Base-by-base conservation (phyloP, 768 basidiomycete species). In the Basidioascus undulatus region DNA sequence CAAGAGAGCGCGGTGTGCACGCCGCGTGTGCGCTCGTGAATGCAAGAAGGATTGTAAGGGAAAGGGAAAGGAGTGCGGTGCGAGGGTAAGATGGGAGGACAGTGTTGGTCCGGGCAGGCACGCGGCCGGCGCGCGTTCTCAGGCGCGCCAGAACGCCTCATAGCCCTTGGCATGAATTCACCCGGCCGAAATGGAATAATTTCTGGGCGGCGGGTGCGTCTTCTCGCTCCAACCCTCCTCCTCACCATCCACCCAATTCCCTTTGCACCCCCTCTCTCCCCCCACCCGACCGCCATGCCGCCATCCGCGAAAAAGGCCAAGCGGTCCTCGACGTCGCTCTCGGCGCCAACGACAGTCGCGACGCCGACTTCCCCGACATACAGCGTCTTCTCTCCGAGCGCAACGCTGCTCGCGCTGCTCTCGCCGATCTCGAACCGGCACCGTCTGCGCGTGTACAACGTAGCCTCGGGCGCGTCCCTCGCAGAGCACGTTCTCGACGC, bases 381-480 rank as follows among this genome's bases (percentile, higher is more conserved):
- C 20, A 72, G 68, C 11, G 60, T 70, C 6, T 77, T 76, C 58
- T 76, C 74, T 8, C 64, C 65, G 5, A 59, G 63, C 43, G 68
- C 65, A 40, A 57, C 61, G 40, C 58, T 68, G 28, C 75, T 75
- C 50, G 72, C 69, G 2, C 65, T 70, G 39, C 55, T 74, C 23
- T 72, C 72, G 9, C 63, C 76, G 19, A 66, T 73, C 3, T 64
- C 76, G 39, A 74, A 76, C 63, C 76, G 74, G 55, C 73, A 76
- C 52, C 66, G 72, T 34, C 57, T 76, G 42, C 71, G 72, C 49
- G 62, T 76, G 30, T 74, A 72, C 54, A 65, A 73, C 53, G 67
- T 70, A 8, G 47, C 61, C 7, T 62, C 69, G n/a, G 65, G 63
- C 28, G 64, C 66, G 46, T 64, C 69, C 25, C 55, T 69, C 18